These are phyloP conservation scores for Ganoderma boninense DNA, from an alignment of 1,284 basidiomycete species.

Conservation along the genomic window DNA sequence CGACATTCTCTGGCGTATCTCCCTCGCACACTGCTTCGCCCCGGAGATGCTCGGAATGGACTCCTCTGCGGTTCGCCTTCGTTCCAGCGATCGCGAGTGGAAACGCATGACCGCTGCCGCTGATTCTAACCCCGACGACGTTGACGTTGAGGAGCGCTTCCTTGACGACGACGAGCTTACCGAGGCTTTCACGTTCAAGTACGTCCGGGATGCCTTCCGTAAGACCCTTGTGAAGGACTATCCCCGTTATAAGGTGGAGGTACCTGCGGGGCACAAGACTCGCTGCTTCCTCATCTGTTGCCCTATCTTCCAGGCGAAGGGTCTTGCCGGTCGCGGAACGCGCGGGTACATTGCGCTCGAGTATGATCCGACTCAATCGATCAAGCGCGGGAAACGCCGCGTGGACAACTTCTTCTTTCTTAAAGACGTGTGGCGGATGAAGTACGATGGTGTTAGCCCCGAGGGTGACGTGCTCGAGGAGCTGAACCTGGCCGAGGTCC, in stretches of 20 bases:
- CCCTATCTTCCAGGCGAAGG: slow-evolving; percentile 14
- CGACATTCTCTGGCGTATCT: slow-evolving; percentile 27
- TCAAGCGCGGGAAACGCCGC: not conserved
- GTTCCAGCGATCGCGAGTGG: not conserved
- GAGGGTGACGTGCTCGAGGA: slow-evolving; percentile 17
- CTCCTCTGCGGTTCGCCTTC: slow-evolving; percentile 16
- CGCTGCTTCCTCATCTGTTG: slow-evolving; percentile 5
- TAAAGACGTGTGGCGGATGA: slow-evolving; percentile 25
- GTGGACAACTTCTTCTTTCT: slow-evolving; percentile 19
- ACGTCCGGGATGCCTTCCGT: slow-evolving; percentile 16
- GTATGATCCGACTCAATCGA: too few species aligned
- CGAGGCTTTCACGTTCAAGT: slow-evolving; percentile 6
- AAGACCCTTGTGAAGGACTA: not conserved
- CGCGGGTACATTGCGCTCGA: slow-evolving; percentile 25
- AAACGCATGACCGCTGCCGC: slow-evolving; percentile 17
- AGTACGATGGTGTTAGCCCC: slow-evolving; percentile 4
- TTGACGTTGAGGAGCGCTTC: not conserved
- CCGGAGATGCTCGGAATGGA: slow-evolving; percentile 20
- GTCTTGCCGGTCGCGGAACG: slow-evolving; percentile 21
- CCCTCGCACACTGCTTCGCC: not conserved
- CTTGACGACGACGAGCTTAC: not conserved
- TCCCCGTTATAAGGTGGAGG: slow-evolving; percentile 19
- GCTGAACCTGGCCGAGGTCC: slow-evolving; percentile 14
- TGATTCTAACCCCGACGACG: not conserved
- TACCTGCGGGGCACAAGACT: not conserved